Evolutionary conservation across 495 filamentous ascomycete species (phyloP), one percentile per base, ranked within the genome.

Genomic region (Pseudotulostoma volvatum): DNA sequence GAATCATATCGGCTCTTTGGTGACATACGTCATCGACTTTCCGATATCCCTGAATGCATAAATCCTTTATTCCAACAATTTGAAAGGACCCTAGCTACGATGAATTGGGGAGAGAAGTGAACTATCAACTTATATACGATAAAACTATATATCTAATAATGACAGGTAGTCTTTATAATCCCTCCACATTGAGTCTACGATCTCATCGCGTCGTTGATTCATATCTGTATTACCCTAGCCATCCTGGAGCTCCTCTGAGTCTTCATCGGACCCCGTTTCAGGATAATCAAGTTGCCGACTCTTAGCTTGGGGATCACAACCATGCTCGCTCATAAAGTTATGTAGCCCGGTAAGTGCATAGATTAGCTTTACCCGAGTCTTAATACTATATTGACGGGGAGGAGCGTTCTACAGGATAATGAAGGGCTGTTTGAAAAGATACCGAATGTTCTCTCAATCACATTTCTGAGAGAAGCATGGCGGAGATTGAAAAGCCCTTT

Each of bases 251-350:
- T 28, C 23, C 23, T 11, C 5, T 28, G 23, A 5, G 5, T 5
- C 5, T 28, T 28, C 23, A 28, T 28, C 23, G 23, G 23, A 11
- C 11, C 5, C 23, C n/a, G n/a, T n/a, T 5, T 28, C 23, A 11
- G 23, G 23, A 28, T 28, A 5, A 5, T 11, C 23, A 11, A 11
- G 5, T 28, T 5, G 23, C 23, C 5, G 23, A 11, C 5, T 11
- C 23, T 28, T 11, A 28, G 23, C 11, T 11, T 28, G 5, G 5
- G 23, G 48, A 8, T 54, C 41, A 57, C 86, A 86, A 1, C 70
- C 70, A 8, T 85, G 69, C 31, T 64, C 56, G 7, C 66, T 43
- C 81, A 87, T 86, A 1, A 87, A 61, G 1, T 61, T 65, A 51
- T 85, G 60, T 38, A 74, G 55, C 2, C 66, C 53, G 23, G 23